phyloP scores from a whole-genome alignment of 1,284 basidiomycete genomes.

The Leccinum subrobustum region DNA sequence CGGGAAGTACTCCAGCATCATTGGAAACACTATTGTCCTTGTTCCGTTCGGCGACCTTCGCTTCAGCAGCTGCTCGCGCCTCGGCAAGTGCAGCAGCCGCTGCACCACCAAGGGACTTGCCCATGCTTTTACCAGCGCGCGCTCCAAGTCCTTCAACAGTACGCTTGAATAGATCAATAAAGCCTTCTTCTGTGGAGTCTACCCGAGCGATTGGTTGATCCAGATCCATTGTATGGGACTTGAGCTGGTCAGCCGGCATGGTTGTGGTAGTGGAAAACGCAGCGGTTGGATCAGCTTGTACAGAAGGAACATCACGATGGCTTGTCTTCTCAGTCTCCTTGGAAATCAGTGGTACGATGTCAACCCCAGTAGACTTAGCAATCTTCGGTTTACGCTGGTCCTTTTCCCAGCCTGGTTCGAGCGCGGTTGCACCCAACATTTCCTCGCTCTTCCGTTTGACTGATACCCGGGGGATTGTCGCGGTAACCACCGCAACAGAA shows the following conservation, averaged over 20 bases:
- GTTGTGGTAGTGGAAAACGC: neutral
- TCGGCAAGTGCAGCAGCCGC: slow-evolving; percentile 64
- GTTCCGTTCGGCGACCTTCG: slow-evolving; percentile 61
- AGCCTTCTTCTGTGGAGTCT: slow-evolving; percentile 39
- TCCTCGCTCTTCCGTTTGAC: slow-evolving; percentile 71
- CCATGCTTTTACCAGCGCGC: slow-evolving; percentile 56
- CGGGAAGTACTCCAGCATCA: slow-evolving; percentile 23
- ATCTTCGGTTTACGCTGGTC: slow-evolving; percentile 49
- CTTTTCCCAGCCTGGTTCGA: slow-evolving; percentile 26
- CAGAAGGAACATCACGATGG: slow-evolving; percentile 4
- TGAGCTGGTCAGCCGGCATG: neutral
- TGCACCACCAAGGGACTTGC: slow-evolving; percentile 58
- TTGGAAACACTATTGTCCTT: slow-evolving; percentile 43
- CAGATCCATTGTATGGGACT: slow-evolving; percentile 15
- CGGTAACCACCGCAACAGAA: slow-evolving; percentile 11
- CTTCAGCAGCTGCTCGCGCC: slow-evolving; percentile 69
- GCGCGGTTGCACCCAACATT: slow-evolving; percentile 35
- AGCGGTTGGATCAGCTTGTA: slow-evolving; percentile 7
- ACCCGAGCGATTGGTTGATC: slow-evolving; percentile 16
- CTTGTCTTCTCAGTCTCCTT: slow-evolving; percentile 14
- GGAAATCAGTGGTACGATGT: slow-evolving; percentile 34
- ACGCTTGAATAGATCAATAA: slow-evolving; percentile 63
- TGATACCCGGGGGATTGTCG: slow-evolving; percentile 10
- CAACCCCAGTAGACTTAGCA: slow-evolving; percentile 42
- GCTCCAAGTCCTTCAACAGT: slow-evolving; percentile 66